A percentile compares a stretch with the other conserved stretches of the same genome.
phyloP scores from a whole-genome alignment of 2,329 filamentous ascomycete genomes.

The Monosporascus sp. region DNA sequence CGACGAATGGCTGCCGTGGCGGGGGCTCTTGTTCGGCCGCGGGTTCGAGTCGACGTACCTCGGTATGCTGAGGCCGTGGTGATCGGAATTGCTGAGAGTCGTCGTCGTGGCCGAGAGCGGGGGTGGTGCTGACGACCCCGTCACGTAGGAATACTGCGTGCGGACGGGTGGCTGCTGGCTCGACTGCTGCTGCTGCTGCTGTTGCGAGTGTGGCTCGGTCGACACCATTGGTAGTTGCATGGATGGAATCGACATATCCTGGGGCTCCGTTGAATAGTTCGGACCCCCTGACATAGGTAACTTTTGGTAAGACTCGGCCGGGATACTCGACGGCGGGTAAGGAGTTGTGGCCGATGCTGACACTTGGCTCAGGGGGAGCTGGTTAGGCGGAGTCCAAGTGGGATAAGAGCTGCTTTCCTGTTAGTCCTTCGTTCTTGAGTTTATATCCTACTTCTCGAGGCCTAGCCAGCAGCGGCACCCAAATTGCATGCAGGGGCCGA shows the following conservation, averaged over 20 bases:
- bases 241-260: constrained; percentile 52
- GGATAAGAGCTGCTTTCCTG: constrained; percentile 46
- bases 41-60: constrained; percentile 52
- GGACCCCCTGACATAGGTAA: constrained; percentile 44
- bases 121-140: constrained; percentile 44
- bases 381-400: constrained; percentile 45
- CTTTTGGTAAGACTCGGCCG: constrained; percentile 48
- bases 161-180: constrained; percentile 33
- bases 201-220: constrained; percentile 36
- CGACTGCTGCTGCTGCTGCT: background rate
- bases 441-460: background rate
- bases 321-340: constrained; percentile 48
- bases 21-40: constrained; percentile 51
- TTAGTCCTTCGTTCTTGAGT: constrained; percentile 17
- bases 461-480: background rate
- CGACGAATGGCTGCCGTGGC: constrained; percentile 49
- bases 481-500: background rate
- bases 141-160: constrained; percentile 51
- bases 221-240: constrained; percentile 47
- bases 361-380: constrained; percentile 43
- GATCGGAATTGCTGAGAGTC: constrained; percentile 35
- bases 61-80: constrained; percentile 47
- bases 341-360: constrained; percentile 38
- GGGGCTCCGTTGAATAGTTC: constrained; percentile 45
- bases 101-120: constrained; percentile 42